Conservation (phyloP, 1,284 basidiomycete genomes). For the Hemileia vastatrix region DNA sequence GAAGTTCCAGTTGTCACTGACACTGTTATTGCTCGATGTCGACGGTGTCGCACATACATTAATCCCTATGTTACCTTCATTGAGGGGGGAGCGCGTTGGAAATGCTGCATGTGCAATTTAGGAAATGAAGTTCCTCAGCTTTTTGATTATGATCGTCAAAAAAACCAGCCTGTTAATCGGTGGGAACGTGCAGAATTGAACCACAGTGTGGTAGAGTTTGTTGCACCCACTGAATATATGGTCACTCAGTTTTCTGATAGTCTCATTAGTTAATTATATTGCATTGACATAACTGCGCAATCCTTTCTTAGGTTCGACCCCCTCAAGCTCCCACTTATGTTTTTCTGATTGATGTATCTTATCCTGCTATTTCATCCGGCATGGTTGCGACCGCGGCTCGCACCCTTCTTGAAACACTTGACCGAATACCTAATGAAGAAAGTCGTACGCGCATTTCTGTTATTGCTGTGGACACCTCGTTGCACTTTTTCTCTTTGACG, state of each 20-base stretch:
- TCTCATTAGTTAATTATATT: background rate
- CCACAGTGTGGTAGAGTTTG: constrained; percentile 84
- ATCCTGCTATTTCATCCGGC: constrained; percentile 78
- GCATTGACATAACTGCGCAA: background rate
- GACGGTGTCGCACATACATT: constrained; percentile 95
- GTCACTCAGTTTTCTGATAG: constrained; percentile 44
- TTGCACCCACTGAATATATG: constrained; percentile 99
- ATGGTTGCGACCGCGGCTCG: constrained; percentile 97
- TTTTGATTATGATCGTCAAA: constrained; percentile 94
- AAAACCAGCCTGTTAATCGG: constrained; percentile 87
- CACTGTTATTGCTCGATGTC: constrained; percentile 91
- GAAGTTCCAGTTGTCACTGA: constrained; percentile 77
- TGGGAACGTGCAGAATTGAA: constrained; percentile 92
- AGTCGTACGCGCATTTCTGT: constrained; percentile 84
- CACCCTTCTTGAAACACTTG: constrained; percentile 87
- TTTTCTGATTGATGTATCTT: constrained; percentile 94
- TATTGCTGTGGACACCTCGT: constrained; percentile 79
- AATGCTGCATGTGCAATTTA: constrained; percentile 98
- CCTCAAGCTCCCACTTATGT: constrained; percentile 95
- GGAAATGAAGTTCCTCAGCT: constrained; percentile 97
- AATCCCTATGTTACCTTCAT: constrained; percentile 98
- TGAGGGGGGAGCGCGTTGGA: constrained; percentile 97
- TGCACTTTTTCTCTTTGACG: constrained; percentile 91
- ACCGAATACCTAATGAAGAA: constrained; percentile 90
- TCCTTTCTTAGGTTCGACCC: constrained; percentile 55